Conservation (phyloP, 257 asterid genomes). For the Prunella vulgaris region DNA sequence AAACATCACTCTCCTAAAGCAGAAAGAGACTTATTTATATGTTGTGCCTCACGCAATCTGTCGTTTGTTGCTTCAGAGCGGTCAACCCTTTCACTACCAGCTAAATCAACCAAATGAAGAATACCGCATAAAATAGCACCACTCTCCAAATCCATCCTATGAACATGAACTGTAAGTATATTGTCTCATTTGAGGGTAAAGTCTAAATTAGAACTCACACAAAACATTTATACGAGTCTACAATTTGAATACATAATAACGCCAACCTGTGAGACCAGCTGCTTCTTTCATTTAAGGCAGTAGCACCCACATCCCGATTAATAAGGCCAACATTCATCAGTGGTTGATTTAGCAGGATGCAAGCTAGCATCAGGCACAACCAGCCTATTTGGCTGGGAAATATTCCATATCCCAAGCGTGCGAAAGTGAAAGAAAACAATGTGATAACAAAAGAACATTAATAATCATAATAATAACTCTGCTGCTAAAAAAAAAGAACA, state of each 20-base stretch:
- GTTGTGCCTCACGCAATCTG: conserved; percentile 92
- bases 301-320: conserved; percentile 91
- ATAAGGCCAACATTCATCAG: conserved; percentile 75
- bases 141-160: conserved; percentile 83
- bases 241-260: neutral
- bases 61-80: conserved; percentile 94
- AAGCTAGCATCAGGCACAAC: conserved; percentile 97
- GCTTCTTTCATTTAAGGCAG: conserved; percentile 94
- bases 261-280: conserved; percentile 92
- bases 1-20: conserved; percentile 96
- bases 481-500: too few species aligned
- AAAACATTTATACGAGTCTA: conserved; percentile 3
- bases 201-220: conserved; percentile 18
- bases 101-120: conserved; percentile 95
- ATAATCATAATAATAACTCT: neutral
- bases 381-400: conserved; percentile 89
- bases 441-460: neutral
- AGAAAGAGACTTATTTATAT: conserved; percentile 87
- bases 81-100: conserved; percentile 97
- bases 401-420: conserved; percentile 94
- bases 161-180: conserved; percentile 89
- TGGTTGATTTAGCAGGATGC: conserved; percentile 77
- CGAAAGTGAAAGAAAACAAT: conserved; percentile 69
- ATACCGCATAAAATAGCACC: conserved; percentile 71
- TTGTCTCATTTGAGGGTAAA: conserved; percentile 34